Conservation (phyloP, 441 rosid species). For the Syzygium malaccense region DNA sequence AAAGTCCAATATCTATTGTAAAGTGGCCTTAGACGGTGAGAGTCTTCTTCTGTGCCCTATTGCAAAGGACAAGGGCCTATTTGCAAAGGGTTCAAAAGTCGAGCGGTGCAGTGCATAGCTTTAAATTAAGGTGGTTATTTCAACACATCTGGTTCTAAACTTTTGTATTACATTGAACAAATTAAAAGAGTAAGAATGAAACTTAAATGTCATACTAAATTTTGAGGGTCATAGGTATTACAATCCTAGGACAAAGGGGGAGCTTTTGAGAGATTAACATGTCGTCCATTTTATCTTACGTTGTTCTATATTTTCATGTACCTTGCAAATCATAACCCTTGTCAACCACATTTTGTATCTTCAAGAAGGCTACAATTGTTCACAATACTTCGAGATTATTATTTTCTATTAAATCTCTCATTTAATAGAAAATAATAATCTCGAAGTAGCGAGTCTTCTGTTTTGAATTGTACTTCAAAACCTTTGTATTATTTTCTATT, state of each 20-base stretch:
- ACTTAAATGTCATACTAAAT: background rate
- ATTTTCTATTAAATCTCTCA: no score
- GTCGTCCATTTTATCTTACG: no score
- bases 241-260: background rate
- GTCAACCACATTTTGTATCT: background rate
- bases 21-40: background rate
- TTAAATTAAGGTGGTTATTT: background rate
- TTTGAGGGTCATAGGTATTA: background rate
- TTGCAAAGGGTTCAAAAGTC: no score
- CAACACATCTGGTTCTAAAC: background rate
- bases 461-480: no score
- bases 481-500: no score
- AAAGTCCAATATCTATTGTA: background rate
- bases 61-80: no score
- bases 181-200: background rate
- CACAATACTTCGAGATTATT: background rate
- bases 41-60: no score
- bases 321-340: background rate
- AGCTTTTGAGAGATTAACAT: background rate
- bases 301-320: background rate
- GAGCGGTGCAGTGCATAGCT: no score
- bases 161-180: background rate
- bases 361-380: background rate
- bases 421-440: no score
- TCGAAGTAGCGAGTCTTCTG: no score